A percentile compares a stretch with the other conserved stretches of the same genome.
Evolutionary conservation across 257 asterid genomes (phyloP).

Genomic region (Agastache rugosa): DNA sequence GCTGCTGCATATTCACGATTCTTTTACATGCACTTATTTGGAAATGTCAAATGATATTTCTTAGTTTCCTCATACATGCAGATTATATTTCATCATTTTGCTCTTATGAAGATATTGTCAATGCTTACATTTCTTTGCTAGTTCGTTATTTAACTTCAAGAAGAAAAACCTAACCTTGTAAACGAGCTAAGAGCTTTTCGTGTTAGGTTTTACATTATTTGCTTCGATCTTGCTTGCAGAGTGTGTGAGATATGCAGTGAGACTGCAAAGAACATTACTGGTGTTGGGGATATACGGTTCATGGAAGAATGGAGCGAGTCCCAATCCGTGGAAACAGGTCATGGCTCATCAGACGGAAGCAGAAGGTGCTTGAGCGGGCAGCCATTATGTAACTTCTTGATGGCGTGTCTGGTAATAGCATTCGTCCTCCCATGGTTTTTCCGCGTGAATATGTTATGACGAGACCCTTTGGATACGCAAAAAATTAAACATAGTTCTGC

Average conservation of each 20-base stretch:
- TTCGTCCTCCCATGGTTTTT: conserved; percentile 85
- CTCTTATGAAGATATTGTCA: neutral
- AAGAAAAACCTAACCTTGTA: neutral
- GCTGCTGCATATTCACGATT: neutral
- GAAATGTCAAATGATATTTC: neutral
- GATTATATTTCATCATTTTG: neutral
- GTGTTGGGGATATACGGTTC: conserved; percentile 51
- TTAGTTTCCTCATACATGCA: neutral
- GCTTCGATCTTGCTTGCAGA: conserved; percentile 48
- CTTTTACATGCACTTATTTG: neutral
- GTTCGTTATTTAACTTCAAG: neutral
- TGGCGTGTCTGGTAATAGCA: conserved; percentile 76
- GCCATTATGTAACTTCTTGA: conserved; percentile 73
- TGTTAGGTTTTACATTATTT: neutral
- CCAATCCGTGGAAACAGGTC: conserved; percentile 31
- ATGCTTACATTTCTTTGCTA: conserved; percentile 3
- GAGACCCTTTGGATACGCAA: neutral
- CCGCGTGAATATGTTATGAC: conserved; percentile 64
- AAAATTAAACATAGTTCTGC: neutral
- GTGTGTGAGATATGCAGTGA: conserved; percentile 81
- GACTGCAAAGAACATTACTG: conserved; percentile 62
- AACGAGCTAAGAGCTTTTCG: neutral
- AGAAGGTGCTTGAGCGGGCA: conserved; percentile 67
- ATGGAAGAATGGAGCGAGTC: conserved; percentile 77
- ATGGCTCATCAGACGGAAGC: conserved; percentile 34